Evolutionary conservation across 306 rosid genomes (phyloP).

Genomic region (Acacia confusa): DNA sequence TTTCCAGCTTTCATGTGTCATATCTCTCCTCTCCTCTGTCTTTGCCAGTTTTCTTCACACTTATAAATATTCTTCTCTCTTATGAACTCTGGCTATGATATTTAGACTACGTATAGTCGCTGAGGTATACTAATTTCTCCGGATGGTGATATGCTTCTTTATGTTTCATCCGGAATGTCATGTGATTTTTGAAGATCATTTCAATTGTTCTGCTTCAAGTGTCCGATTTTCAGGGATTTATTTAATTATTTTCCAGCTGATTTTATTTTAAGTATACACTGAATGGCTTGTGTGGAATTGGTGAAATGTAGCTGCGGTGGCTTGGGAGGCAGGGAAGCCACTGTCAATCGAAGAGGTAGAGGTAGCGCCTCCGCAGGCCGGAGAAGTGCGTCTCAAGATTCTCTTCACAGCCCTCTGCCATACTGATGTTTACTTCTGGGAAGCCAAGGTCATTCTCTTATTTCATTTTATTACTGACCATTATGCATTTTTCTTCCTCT

Average conservation of each 20-base stretch:
- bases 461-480: not conserved
- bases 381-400: slow-evolving; percentile 32
- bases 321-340: slow-evolving; percentile 31
- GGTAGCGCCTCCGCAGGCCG: slow-evolving; percentile 21
- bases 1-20: not conserved
- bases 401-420: slow-evolving; percentile 27
- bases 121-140: not conserved
- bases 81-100: not conserved
- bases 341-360: slow-evolving; percentile 25
- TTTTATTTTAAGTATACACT: not conserved
- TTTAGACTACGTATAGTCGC: not conserved
- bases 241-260: not conserved
- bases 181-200: not conserved
- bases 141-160: not conserved
- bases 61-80: not conserved
- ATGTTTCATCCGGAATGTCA: not conserved
- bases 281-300: not conserved
- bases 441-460: slow-evolving; percentile 19
- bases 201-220: not conserved
- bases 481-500: not conserved
- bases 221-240: not conserved
- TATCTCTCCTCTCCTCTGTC: not conserved
- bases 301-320: slow-evolving; percentile 23
- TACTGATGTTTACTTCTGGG: slow-evolving; percentile 36
- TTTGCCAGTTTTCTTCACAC: too few species aligned